These are phyloP conservation scores for Daldinia sp. DNA, from an alignment of 2,329 filamentous ascomycete species.

Conservation along the genomic window DNA sequence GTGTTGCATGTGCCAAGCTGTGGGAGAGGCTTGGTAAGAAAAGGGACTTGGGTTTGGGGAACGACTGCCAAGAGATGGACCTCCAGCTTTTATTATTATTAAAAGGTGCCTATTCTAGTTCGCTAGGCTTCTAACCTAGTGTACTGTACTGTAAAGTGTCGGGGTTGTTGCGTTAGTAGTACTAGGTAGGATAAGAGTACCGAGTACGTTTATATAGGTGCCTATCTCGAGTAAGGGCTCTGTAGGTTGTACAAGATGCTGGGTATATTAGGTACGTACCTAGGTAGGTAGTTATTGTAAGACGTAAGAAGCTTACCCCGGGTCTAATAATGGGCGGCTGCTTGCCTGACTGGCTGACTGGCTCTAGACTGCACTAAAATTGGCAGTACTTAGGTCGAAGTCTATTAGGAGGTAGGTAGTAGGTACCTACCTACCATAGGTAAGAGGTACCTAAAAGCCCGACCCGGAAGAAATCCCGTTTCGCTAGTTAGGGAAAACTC, in stretches of 20 bases:
- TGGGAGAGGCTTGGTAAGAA: constrained; percentile 41
- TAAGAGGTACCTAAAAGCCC: background rate
- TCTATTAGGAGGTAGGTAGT: no score
- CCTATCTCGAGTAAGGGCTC: no score
- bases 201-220: no score
- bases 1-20: constrained; percentile 46
- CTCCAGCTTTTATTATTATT: constrained; percentile 36
- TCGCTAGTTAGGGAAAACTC: background rate
- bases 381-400: no score
- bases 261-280: background rate
- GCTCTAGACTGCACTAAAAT: background rate
- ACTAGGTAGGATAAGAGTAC: background rate
- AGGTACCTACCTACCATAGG: no score
- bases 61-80: constrained; percentile 45
- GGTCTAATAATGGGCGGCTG: background rate
- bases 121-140: no score
- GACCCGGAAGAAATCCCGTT: constrained; percentile 3
- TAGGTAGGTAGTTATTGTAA: no score
- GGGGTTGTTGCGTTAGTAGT: no score
- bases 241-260: background rate
- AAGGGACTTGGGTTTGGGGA: constrained; percentile 43
- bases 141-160: no score
- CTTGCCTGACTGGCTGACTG: background rate
- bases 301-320: background rate
- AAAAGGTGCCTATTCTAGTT: constrained; percentile 28